Evolutionary conservation across 2,329 filamentous ascomycete species (phyloP), one percentile per base, ranked within the genome.

Genomic region (Colletotrichum spinosum): DNA sequence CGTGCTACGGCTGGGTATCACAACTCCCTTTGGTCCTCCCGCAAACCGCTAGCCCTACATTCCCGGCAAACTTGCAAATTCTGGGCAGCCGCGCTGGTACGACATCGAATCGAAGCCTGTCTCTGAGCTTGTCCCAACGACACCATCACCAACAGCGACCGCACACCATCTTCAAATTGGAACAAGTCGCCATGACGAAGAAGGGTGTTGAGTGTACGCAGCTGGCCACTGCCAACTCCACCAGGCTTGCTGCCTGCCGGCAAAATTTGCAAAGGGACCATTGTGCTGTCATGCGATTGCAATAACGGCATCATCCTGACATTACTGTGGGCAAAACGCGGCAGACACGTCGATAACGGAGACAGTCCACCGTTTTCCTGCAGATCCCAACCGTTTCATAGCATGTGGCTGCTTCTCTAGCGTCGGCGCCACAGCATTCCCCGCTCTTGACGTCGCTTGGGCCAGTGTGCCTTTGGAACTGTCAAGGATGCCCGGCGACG

Each of bases 381-480:
- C 25, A 55, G 52, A 62, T 65, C 62, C 56, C 58, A 39, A 33
- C 62, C 58, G 62, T 65, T 62, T 62, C 46, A 39, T 37, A 51
- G 15, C 42, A 62, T 53, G 58, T 56, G 57, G 62, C 52, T 61
- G n/a, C 44, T 11, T 42, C 15, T 37, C 41, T 56, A 44, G 62
- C 62, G 62, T 52, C 46, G 25, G 62, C 51, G 62, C 62, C 58
- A 55, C 60, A 53, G 48, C n/a, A 35, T 37, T 62, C 45, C 58
- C 62, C 62, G 52, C 62, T 42, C 57, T 39, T 55, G 61, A 61
- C 51, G 51, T 56, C 37, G 62, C 57, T 52, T 61, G 35, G 62
- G 41, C 51, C 39, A 46, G 35, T 46, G 39, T 39, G 9, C 50
- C 56, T 38, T 38, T 48, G 15, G 15, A 41, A 15, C 35, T n/a